Evolutionary conservation across 257 asterid genomes (phyloP).

Genomic region (Penstemon eatonii): DNA sequence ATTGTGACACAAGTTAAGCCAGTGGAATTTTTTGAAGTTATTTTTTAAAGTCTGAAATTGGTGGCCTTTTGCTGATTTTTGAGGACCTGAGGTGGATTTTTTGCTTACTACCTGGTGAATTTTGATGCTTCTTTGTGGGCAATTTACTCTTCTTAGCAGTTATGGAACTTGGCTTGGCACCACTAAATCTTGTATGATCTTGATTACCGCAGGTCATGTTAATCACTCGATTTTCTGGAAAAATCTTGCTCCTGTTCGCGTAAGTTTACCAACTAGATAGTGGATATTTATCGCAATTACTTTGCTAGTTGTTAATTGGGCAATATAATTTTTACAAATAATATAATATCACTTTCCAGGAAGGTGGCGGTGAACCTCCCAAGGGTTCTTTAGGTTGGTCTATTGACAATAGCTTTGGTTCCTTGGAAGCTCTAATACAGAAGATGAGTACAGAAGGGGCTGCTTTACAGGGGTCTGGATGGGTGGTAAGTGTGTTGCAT

Average conservation of each 20-base stretch:
- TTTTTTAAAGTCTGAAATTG: neutral
- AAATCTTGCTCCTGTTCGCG: constrained; percentile 68
- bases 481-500: constrained; percentile 60
- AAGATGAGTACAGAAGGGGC: constrained; percentile 85
- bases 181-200: neutral
- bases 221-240: constrained; percentile 91
- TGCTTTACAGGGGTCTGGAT: constrained; percentile 86
- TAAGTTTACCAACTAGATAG: constrained; percentile 30
- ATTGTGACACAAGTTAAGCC: neutral
- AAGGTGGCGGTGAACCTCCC: constrained; percentile 86
- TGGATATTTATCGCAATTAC: neutral
- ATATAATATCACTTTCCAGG: constrained; percentile 43
- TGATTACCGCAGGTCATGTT: constrained; percentile 55
- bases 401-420: constrained; percentile 63
- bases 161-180: neutral
- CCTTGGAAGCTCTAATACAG: constrained; percentile 60
- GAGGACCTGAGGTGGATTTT: neutral
- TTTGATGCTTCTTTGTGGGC: neutral
- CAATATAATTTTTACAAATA: neutral
- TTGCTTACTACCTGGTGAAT: neutral
- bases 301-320: neutral
- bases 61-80: neutral
- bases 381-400: constrained; percentile 64
- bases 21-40: neutral
- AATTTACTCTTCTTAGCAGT: neutral